These are phyloP conservation scores for Pythium diclinum DNA, from an alignment of 352 stramenopile species.

Conservation along the genomic window DNA sequence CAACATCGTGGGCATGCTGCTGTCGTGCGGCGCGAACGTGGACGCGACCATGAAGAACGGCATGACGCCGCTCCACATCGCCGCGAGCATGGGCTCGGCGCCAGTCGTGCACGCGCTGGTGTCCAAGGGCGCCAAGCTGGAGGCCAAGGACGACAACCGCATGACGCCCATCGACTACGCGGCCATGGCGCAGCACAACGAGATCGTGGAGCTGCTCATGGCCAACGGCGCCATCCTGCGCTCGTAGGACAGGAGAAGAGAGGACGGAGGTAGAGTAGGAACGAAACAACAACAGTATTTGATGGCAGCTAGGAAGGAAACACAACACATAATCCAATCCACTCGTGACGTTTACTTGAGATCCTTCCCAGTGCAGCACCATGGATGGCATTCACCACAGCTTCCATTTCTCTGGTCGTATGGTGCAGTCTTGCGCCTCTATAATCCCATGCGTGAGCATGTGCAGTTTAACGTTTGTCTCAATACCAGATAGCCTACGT, in stretches of 20 bases:
- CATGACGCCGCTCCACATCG: conserved; percentile 32
- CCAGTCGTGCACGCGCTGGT: conserved; percentile 23
- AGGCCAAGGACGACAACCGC: conserved; percentile 33
- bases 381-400: not conserved
- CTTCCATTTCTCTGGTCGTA: not conserved
- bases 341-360: not conserved
- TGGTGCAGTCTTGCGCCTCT: too few relatives aligned
- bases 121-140: conserved; percentile 21
- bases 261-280: not conserved
- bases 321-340: too few relatives aligned
- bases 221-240: conserved; percentile 29
- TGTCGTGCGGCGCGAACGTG: conserved; percentile 44
- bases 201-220: conserved; percentile 33
- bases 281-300: conserved; percentile 2
- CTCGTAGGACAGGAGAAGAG: conserved; percentile 6
- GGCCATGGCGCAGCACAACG: conserved; percentile 27
- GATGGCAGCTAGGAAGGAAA: not conserved
- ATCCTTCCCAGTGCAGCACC: too few relatives aligned
- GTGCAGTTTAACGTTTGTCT: too few relatives aligned
- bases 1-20: conserved; percentile 57
- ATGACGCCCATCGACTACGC: conserved; percentile 35
- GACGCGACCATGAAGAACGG: conserved; percentile 25
- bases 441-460: too few relatives aligned
- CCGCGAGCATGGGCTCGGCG: conserved; percentile 22
- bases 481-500: too few relatives aligned